Evolutionary conservation across 768 basidiomycete genomes (phyloP).

Genomic region (Tylopilus felleus): DNA sequence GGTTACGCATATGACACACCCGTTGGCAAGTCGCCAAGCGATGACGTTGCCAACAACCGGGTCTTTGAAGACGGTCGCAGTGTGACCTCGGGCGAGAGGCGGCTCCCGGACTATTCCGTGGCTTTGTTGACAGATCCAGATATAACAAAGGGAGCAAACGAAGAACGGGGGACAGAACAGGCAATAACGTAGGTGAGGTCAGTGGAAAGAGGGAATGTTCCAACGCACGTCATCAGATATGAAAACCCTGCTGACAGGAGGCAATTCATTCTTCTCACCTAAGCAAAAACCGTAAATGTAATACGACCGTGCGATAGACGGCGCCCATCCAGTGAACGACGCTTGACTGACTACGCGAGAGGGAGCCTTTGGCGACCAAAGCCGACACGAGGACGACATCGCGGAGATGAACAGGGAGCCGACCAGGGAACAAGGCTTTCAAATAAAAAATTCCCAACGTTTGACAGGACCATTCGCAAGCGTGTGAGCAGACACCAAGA

Average conservation of each 20-base stretch:
- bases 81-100: slow-evolving; percentile 1
- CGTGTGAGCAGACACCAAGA: not conserved
- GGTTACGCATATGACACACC: not conserved
- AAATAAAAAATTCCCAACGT: not conserved
- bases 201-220: not conserved
- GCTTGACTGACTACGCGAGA: not conserved
- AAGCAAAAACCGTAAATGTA: not conserved
- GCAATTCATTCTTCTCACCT: not conserved
- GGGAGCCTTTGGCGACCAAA: not conserved
- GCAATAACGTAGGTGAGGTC: not conserved
- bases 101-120: slow-evolving; percentile 2
- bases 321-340: not conserved
- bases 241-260: not conserved
- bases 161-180: not conserved
- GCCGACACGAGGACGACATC: not conserved
- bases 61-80: not conserved
- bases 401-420: slow-evolving; percentile 1
- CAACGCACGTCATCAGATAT: not conserved
- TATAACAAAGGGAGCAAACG: not conserved
- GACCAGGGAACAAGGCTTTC: not conserved
- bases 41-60: not conserved
- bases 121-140: slow-evolving; percentile 1
- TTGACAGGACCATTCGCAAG: not conserved
- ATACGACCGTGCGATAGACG: not conserved
- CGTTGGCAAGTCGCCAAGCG: not conserved